phyloP scores from a whole-genome alignment of 2,329 filamentous ascomycete species.

The Grosmannia huntii region DNA sequence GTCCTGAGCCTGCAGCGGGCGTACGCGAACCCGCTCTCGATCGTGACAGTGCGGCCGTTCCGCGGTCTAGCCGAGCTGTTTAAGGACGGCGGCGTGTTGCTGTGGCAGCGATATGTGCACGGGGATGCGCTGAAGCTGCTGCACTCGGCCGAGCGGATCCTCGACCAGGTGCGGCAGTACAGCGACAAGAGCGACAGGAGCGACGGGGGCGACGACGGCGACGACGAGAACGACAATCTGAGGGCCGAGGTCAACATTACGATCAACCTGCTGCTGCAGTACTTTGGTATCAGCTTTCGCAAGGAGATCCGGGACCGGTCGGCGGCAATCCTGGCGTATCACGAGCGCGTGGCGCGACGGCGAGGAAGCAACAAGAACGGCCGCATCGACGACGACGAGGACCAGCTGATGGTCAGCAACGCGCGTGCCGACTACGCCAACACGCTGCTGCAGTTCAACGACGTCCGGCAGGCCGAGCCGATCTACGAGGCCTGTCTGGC shows the following conservation, averaged over 20 bases:
- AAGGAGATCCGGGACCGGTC: conserved; percentile 10
- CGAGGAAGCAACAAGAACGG: background rate
- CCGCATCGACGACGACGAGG: background rate
- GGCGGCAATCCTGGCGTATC: conserved; percentile 6
- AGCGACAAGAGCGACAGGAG: background rate
- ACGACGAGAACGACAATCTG: background rate
- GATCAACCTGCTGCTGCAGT: conserved; percentile 9
- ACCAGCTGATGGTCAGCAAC: conserved; percentile 5
- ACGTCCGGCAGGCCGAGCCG: conserved; percentile 6
- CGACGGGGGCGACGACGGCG: background rate
- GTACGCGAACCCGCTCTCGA: conserved; percentile 9
- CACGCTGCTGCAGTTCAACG: conserved; percentile 11
- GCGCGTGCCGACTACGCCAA: conserved; percentile 12
- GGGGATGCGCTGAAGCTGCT: conserved; percentile 9
- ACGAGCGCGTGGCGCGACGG: background rate
- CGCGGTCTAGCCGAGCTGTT: conserved; percentile 8
- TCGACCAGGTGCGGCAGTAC: conserved; percentile 3
- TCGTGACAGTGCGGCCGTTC: conserved; percentile 10
- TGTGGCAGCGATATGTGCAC: conserved; percentile 10
- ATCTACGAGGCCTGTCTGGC: conserved; percentile 10
- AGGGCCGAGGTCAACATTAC: conserved; percentile 9
- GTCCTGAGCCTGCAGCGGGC: conserved; percentile 10
- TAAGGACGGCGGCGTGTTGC: conserved; percentile 10
- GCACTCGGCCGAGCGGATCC: conserved; percentile 8
- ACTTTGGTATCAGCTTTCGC: conserved; percentile 11